Percentiles rank a stretch among this genome's conserved stretches.
These are phyloP conservation scores for Balamuthia mandrillaris DNA, from an alignment of 208 protist genomes.

Conservation along the genomic window DNA sequence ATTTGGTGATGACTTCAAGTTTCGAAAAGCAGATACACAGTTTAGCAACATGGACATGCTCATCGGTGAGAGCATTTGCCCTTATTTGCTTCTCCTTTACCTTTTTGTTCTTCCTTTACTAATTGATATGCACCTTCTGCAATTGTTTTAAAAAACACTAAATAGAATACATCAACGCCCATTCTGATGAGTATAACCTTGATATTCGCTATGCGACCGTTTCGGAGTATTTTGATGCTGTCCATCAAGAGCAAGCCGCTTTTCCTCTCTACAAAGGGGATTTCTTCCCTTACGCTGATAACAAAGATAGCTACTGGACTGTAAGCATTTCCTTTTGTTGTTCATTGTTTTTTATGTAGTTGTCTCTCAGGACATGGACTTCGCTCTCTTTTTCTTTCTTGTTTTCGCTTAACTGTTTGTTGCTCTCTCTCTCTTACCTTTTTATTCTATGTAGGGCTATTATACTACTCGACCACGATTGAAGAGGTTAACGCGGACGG, in stretches of 20 bases:
- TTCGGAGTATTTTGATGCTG: slow-evolving; percentile 56
- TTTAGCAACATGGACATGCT: slow-evolving; percentile 66
- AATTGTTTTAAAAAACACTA: not conserved
- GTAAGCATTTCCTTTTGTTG: not conserved
- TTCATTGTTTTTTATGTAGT: not conserved
- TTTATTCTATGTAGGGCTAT: slow-evolving; percentile 36
- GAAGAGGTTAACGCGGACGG: slow-evolving; percentile 33
- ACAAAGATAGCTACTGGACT: slow-evolving; percentile 63
- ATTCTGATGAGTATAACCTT: not conserved
- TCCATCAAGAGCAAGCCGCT: slow-evolving; percentile 11
- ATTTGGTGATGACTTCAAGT: slow-evolving; percentile 72
- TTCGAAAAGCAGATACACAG: slow-evolving; percentile 45
- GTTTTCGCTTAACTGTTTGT: too few relatives aligned
- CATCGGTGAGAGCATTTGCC: not conserved
- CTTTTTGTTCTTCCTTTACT: not conserved
- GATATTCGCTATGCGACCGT: slow-evolving; percentile 43
- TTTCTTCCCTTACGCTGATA: slow-evolving; percentile 72
- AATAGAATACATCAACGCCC: slow-evolving; percentile 37
- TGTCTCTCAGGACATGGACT: not conserved
- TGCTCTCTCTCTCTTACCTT: not conserved
- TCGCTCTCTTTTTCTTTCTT: not conserved
- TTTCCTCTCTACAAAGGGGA: slow-evolving; percentile 58
- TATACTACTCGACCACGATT: slow-evolving; percentile 56
- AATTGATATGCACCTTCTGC: not conserved
- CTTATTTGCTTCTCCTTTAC: not conserved